Percentiles rank a stretch among this genome's conserved stretches.
Evolutionary conservation across 306 rosid genomes (phyloP).

Genomic region (Oxytropis ochrocephala): DNA sequence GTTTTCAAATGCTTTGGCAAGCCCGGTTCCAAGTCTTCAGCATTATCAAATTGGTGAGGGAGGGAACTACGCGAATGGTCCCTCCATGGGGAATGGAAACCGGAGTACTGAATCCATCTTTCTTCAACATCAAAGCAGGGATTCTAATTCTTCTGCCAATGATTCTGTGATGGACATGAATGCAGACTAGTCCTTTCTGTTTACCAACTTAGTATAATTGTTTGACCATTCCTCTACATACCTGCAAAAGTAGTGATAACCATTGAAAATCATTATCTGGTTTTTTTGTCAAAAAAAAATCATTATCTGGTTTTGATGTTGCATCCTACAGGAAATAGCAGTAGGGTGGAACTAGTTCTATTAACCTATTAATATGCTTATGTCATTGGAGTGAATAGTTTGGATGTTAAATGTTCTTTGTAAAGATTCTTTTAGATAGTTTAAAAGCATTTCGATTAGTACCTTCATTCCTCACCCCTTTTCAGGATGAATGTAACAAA

Average conservation of each 20-base stretch:
- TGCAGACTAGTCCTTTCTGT: conserved; percentile 51
- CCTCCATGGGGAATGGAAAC: conserved; percentile 48
- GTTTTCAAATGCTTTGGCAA: conserved; percentile 76
- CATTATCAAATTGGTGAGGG: conserved; percentile 63
- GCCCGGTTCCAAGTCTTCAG: conserved; percentile 76
- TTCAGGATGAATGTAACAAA: not conserved
- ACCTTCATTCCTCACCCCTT: conserved; percentile 8
- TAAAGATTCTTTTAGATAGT: conserved; percentile 29
- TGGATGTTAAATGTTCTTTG: conserved; percentile 35
- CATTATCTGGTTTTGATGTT: conserved; percentile 16
- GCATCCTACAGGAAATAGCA: conserved; percentile 21
- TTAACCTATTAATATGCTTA: conserved; percentile 22
- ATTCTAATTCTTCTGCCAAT: conserved; percentile 47
- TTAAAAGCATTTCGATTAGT: conserved; percentile 21
- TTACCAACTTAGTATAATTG: conserved; percentile 17
- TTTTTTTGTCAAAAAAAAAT: conserved; percentile 21
- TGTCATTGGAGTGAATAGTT: conserved; percentile 25
- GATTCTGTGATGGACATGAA: conserved; percentile 91
- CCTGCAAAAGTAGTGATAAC: conserved; percentile 23
- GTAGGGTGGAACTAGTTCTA: conserved; percentile 19
- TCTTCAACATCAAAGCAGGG: conserved; percentile 47
- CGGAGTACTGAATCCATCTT: conserved; percentile 41
- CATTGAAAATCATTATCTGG: conserved; percentile 19
- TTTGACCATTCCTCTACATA: conserved; percentile 16
- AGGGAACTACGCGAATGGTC: conserved; percentile 34